Conservation (phyloP, 768 basidiomycete genomes). For the Leccinum arenicola region DNA sequence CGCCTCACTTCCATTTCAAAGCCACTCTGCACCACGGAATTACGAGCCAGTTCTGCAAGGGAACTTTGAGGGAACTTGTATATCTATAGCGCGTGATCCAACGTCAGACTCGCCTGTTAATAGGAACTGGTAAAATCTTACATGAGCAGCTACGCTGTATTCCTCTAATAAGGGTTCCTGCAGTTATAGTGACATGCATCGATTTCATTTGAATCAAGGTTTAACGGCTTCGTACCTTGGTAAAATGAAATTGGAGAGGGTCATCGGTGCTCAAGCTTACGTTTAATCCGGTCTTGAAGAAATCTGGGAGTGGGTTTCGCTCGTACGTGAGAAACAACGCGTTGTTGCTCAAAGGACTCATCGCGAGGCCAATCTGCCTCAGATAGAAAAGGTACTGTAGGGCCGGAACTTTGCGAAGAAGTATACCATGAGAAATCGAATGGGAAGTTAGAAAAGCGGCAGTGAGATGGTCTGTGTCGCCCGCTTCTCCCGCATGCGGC, state of each 20-base stretch:
- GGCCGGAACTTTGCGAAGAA: conserved; percentile 95
- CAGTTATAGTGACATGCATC: neutral
- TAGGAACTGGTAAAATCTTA: conserved; percentile 34
- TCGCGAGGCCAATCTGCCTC: conserved; percentile 97
- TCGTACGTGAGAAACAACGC: conserved; percentile 96
- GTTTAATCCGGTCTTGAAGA: conserved; percentile 94
- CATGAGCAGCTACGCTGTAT: conserved; percentile 97
- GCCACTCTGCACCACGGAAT: conserved; percentile 94
- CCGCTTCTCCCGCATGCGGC: conserved; percentile 97
- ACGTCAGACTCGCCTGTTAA: neutral
- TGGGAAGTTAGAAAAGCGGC: conserved; percentile 96
- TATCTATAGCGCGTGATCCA: conserved; percentile 50
- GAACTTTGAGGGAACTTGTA: conserved; percentile 95
- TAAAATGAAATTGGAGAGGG: conserved; percentile 97
- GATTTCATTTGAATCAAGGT: neutral
- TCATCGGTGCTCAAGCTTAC: conserved; percentile 96
- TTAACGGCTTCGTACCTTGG: conserved; percentile 59
- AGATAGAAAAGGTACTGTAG: conserved; percentile 97
- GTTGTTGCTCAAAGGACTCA: conserved; percentile 98
- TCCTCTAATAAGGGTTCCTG: conserved; percentile 95
- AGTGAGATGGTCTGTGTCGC: conserved; percentile 95
- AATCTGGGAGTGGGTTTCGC: conserved; percentile 94
- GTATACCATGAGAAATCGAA: conserved; percentile 98
- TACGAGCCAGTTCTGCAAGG: conserved; percentile 95
- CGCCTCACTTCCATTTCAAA: conserved; percentile 99